Conservation (phyloP, 129 eudicot species). For the Flaveria robusta region DNA sequence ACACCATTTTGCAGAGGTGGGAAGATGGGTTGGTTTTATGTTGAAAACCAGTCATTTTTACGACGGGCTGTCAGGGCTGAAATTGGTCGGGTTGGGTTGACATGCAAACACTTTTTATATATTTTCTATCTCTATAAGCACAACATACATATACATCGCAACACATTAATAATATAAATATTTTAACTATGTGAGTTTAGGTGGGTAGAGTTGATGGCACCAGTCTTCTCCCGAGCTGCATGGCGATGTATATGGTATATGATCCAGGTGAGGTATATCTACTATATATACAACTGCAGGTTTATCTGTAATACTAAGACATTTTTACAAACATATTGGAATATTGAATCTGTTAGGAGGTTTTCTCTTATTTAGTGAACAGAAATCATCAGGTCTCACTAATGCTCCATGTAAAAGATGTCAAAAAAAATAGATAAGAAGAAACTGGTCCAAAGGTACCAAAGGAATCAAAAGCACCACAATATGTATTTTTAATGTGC, state of each 20-base stretch:
- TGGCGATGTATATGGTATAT: slow-evolving; percentile 95
- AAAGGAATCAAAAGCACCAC: not conserved
- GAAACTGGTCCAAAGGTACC: not conserved
- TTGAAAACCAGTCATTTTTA: not conserved
- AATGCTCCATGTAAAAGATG: not conserved
- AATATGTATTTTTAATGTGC: not conserved
- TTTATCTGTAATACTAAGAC: not conserved
- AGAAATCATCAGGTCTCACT: not conserved
- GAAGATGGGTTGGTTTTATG: not conserved
- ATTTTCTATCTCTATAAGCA: not conserved
- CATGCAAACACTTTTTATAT: not conserved
- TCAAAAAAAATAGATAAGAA: not conserved
- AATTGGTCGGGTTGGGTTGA: not conserved
- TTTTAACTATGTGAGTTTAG: slow-evolving; percentile 23
- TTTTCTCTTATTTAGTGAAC: not conserved
- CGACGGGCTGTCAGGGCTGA: not conserved
- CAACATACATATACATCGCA: not conserved
- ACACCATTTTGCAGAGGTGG: not conserved
- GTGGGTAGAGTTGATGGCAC: slow-evolving; percentile 99
- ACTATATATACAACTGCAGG: not conserved
- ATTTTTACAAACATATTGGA: not conserved
- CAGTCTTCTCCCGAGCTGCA: slow-evolving; percentile 84
- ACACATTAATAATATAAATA: not conserved
- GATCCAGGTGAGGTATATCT: slow-evolving; percentile 70
- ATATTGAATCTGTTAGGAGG: not conserved